Base-by-base conservation (phyloP, 371 early-diverging fungal genomes). In the Coemansia sp. region DNA sequence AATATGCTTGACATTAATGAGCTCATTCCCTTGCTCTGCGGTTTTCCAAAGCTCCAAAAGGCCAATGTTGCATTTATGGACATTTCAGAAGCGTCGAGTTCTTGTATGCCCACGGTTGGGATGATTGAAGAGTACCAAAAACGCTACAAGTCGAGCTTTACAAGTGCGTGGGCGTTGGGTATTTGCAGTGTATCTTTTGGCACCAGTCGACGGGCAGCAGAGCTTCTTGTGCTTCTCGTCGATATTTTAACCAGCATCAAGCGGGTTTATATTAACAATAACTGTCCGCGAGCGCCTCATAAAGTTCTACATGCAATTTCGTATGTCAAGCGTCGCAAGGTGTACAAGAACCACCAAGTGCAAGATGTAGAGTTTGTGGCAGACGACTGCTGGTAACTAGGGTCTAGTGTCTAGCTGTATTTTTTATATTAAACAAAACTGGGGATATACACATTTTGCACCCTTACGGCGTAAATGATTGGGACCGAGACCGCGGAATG, bases 141-240 rank as follows among this genome's bases (percentile, higher is more conserved):
- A 44, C 47, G 33, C 2, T 54, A 62, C 51, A 56, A 56, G 9
- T 33, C 56, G 8, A n/a, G n/a, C n/a, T 52, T 40, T 5, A 39
- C 67, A 1, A 59, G n/a, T 23, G 21, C 62, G 9, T 30, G 37
- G 14, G 18, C 33, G 0, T 23, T 75, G 33, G 51, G 63, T 14
- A 67, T 75, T 20, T 14, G 30, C 28, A 42, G 25, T 12, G 28
- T 39, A 0, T 5, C 16, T 5, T 75, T 67, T 47, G 9, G 37
- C 0, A 71, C 44, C 40, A n/a, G 21, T 16, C 72, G 72, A 25
- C 56, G 64, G 8, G 63, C 72, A 1, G 75, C 40, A 8, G 75
- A 75, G 60, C 67, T 42, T 18, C 21, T 75, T 28, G 55, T 75
- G 28, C 51, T 72, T 44, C 39, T 72, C 20, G 18, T 59, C 4